Base-by-base conservation (phyloP, 495 filamentous ascomycete species). In the Terfezia boudieri region DNA sequence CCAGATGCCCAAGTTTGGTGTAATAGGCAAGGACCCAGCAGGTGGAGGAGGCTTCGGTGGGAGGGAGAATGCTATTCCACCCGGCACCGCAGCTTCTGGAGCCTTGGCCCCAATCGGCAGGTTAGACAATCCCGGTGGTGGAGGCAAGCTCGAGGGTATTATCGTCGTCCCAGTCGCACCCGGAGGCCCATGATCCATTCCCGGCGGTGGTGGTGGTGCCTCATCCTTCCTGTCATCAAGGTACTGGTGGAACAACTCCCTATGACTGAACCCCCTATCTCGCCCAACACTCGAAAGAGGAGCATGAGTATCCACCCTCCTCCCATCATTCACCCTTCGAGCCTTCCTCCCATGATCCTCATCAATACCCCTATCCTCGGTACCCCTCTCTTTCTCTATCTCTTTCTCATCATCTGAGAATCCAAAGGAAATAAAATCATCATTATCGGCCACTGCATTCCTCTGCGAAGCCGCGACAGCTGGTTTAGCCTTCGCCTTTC, bases 371-470 rank as follows among this genome's bases (percentile, higher is more conserved):
- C 67, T 14, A 58, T 66, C 1, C 49, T 68, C 11, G 58, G 59
- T 7, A 67, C 12, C 41, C 6, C 6, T 14, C 12, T 14, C 12
- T 17, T 46, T 46, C 17, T 64, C 41, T 14, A 17, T 14, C 12
- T 14, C 12, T 4, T 46, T 46, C 17, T 64, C 0, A 8, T 71
- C 16, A 49, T 77, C 22, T 51, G 68, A n/a, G 67, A 67, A 57
- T 57, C 61, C 58, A 70, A 76, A 23, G 43, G 64, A 22, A 73
- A 78, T 64, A 63, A 69, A 55, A 62, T 71, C 16, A 52, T 77
- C 54, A 20, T 61, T 37, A 59, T 71, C 32, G 69, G 71, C 48
- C 61, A 67, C 8, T 8, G 73, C 23, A 61, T 71, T 37, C 57
- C 67, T 60, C 17, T 53, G 53, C 23, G 53, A 17, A 48, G 52